Base-by-base conservation (phyloP, 345 rosid species). In the Raphanus raphanistrum region DNA sequence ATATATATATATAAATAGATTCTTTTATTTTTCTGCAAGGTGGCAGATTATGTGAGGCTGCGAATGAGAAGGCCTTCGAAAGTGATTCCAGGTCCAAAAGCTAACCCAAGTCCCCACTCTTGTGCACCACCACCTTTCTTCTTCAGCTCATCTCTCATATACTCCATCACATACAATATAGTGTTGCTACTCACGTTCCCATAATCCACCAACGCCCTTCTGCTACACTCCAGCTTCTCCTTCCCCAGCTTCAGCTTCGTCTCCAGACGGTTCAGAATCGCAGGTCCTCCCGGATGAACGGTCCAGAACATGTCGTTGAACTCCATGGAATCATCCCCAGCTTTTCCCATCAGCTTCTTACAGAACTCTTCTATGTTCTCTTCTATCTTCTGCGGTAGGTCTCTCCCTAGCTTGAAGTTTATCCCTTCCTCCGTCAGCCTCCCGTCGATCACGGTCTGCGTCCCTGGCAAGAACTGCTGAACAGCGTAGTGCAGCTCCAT, bases 41-140 rank as follows among this genome's bases (percentile, higher is more conserved):
- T 5, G 4, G 4, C 1, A 15, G 58, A 52, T 15, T 52, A 52
- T 15, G 27, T 32, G 78, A 91, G 88, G 86, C 92, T 88, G 60
- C 98, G 97, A 70, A 93, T 80, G 73, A 94, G 95, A 25, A 94
- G 88, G 74, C 98, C 98, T 85, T 95, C 98, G 28, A 95, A 92
- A n/a, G 99, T 90, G 80, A 94, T 90, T 38, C 99, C 98, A 5
- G 98, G 99, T 6, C 98, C 99, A 57, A 92, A 95, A 2, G 98
- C 98, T 10, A 95, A 82, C 4, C 88, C 93, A 25, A 92, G 88
- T 32, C 99, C 98, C 98, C 96, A 95, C 79, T 92, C 98, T 68
- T 84, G 90, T 8, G 82, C 86, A 3, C 68, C 90, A 0, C 16
- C 82, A 15, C 75, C 82, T 74, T 79, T 79, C 82, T 73, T 82